phyloP scores from a whole-genome alignment of 1,139 yeast genomes.

The Candida smagusa region DNA sequence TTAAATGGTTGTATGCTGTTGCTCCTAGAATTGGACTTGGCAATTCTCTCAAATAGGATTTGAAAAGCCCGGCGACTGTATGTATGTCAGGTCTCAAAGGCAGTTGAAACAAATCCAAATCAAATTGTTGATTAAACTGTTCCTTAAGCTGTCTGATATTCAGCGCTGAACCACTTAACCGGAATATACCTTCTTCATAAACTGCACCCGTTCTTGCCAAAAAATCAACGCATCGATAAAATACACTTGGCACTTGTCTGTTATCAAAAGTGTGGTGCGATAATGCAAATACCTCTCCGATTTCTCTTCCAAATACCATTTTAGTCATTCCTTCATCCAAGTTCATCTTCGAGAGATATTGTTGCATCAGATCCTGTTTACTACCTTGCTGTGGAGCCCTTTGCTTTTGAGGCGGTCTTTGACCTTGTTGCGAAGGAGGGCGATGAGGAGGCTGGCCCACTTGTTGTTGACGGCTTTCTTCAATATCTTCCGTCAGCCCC shows the following conservation, averaged over 20 bases:
- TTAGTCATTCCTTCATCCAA: constrained; percentile 35
- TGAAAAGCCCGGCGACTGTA: constrained; percentile 75
- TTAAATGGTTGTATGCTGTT: constrained; percentile 37
- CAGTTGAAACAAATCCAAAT: constrained; percentile 58
- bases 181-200: constrained; percentile 85
- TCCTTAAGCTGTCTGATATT: constrained; percentile 72
- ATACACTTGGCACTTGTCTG: constrained; percentile 65
- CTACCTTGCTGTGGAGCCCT: background rate
- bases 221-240: constrained; percentile 72
- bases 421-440: background rate
- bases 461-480: constrained; percentile 1
- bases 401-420: background rate
- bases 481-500: constrained; percentile 6
- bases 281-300: constrained; percentile 49
- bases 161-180: constrained; percentile 87
- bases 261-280: constrained; percentile 49
- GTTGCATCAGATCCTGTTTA: constrained; percentile 23
- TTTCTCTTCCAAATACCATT: constrained; percentile 63
- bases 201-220: constrained; percentile 67
- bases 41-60: constrained; percentile 68
- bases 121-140: constrained; percentile 60
- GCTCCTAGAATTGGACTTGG: constrained; percentile 64
- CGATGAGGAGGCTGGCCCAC: background rate
- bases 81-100: constrained; percentile 57
- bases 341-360: constrained; percentile 38